These are phyloP conservation scores for Fraxinus ornus DNA, from an alignment of 305 asterid genomes.

Conservation along the genomic window DNA sequence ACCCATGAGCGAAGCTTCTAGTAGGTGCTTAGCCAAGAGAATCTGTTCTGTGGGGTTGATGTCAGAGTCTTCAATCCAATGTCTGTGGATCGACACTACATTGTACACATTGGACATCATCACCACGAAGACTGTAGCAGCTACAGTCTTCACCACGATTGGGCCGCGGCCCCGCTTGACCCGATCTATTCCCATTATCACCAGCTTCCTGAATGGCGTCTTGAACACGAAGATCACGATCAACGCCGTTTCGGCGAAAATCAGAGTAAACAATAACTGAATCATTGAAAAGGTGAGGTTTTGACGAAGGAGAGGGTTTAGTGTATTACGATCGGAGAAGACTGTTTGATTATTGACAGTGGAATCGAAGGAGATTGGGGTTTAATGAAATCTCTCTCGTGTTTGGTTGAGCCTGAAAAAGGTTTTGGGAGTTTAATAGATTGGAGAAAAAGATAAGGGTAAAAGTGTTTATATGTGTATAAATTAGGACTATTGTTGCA, in stretches of 20 bases:
- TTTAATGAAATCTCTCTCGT: neutral
- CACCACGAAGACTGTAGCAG: slow-evolving; percentile 55
- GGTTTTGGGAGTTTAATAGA: neutral
- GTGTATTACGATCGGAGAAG: neutral
- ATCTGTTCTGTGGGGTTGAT: slow-evolving; percentile 85
- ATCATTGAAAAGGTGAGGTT: slow-evolving; percentile 44
- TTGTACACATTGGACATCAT: slow-evolving; percentile 68
- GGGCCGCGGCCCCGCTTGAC: slow-evolving; percentile 86
- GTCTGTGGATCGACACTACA: slow-evolving; percentile 52
- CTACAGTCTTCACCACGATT: slow-evolving; percentile 58
- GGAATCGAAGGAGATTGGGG: neutral
- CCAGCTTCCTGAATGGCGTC: slow-evolving; percentile 85
- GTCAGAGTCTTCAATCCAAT: slow-evolving; percentile 70
- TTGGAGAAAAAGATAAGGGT: neutral
- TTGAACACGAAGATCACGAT: slow-evolving; percentile 83
- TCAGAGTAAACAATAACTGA: slow-evolving; percentile 57
- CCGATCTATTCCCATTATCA: slow-evolving; percentile 72
- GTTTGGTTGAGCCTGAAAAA: neutral
- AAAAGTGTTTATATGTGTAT: neutral
- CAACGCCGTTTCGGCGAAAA: slow-evolving; percentile 71
- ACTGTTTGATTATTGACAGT: neutral
- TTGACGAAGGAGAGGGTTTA: neutral
- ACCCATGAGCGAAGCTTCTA: slow-evolving; percentile 98
- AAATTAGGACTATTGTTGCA: neutral
- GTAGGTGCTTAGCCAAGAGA: slow-evolving; percentile 62